These are phyloP conservation scores for Entoloma clypeatum DNA, from an alignment of 1,284 basidiomycete genomes.

Conservation along the genomic window DNA sequence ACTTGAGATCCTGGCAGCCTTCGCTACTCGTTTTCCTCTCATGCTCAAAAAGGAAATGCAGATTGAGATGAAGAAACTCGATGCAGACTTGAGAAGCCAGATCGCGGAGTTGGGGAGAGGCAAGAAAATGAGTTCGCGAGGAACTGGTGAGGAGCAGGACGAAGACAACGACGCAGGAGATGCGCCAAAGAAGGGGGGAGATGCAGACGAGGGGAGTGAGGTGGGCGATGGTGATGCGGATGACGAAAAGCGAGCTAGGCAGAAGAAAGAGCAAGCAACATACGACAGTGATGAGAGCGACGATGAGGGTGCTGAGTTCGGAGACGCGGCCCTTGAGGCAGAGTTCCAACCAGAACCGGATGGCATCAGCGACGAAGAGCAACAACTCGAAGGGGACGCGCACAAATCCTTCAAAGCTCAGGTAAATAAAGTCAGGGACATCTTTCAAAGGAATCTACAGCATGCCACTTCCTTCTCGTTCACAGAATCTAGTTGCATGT, in stretches of 20 bases:
- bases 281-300: conserved; percentile 68
- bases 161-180: conserved; percentile 46
- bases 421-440: conserved; percentile 43
- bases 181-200: conserved; percentile 40
- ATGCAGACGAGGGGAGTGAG: conserved; percentile 56
- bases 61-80: conserved; percentile 83
- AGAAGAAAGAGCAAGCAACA: conserved; percentile 64
- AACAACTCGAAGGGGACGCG: conserved; percentile 25
- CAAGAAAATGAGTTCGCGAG: conserved; percentile 43
- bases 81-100: conserved; percentile 80
- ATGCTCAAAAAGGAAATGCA: conserved; percentile 85
- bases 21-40: conserved; percentile 79
- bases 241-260: conserved; percentile 64
- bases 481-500: conserved; percentile 67
- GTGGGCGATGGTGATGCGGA: conserved; percentile 80
- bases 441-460: conserved; percentile 51
- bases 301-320: conserved; percentile 40
- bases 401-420: conserved; percentile 36
- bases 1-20: conserved; percentile 69
- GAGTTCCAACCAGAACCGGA: conserved; percentile 47
- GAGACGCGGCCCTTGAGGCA: conserved; percentile 65
- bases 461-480: conserved; percentile 76
- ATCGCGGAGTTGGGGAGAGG: conserved; percentile 83
- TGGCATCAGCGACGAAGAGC: conserved; percentile 36
- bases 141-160: conserved; percentile 44